Evolutionary conservation across 768 basidiomycete genomes (phyloP).

Genomic region (Serendipita sp.): DNA sequence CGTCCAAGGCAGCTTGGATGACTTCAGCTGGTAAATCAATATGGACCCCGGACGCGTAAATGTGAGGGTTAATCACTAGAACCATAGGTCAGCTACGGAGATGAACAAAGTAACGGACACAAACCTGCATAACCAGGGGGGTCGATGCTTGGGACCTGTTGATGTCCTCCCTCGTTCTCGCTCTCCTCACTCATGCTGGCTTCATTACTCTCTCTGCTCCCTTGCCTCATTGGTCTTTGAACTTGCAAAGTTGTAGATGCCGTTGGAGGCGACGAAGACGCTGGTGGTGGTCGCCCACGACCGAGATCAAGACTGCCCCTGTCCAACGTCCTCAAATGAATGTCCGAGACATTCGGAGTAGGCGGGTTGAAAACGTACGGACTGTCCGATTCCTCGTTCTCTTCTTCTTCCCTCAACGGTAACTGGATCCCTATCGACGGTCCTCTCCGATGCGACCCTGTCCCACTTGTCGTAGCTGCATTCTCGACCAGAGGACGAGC

Average conservation of each 20-base stretch:
- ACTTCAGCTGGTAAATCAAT: conserved; percentile 87
- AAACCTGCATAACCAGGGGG: conserved; percentile 62
- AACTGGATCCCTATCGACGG: conserved; percentile 1
- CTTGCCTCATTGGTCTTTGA: neutral
- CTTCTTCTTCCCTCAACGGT: conserved; percentile 4
- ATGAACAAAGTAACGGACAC: neutral
- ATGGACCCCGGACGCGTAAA: conserved; percentile 74
- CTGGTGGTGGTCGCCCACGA: neutral
- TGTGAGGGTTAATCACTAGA: conserved; percentile 1
- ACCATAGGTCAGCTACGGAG: neutral
- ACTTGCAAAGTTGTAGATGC: too few relatives aligned
- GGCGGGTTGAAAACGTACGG: conserved; percentile 62
- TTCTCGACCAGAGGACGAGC: neutral
- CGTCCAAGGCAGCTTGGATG: conserved; percentile 77
- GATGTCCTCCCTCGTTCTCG: neutral
- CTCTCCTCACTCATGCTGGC: neutral
- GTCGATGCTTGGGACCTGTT: conserved; percentile 24
- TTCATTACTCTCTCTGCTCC: neutral
- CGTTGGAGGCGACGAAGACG: neutral
- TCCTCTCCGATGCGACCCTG: neutral
- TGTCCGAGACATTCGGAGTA: conserved; percentile 71
- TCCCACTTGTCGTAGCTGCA: neutral
- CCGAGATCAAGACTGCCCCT: neutral
- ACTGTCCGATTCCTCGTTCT: conserved; percentile 21
- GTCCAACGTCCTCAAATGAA: conserved; percentile 52